Evolutionary conservation across 2,329 filamentous ascomycete species (phyloP).

Genomic region (Colletotrichum sp.): DNA sequence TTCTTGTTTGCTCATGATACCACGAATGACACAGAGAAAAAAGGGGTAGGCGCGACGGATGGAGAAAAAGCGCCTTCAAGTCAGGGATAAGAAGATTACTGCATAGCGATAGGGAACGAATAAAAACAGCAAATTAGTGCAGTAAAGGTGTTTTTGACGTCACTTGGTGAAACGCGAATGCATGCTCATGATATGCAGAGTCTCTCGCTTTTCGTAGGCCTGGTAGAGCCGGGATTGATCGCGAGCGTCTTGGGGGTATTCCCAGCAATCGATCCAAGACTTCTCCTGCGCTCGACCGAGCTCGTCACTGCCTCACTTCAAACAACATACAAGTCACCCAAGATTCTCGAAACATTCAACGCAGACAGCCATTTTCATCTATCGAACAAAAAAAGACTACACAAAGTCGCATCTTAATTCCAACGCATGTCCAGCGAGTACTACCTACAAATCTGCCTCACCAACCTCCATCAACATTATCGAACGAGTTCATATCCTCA

Average conservation of each 20-base stretch:
- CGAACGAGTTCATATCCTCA: background rate
- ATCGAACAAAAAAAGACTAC: background rate
- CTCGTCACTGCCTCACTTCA: background rate
- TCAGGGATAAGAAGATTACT: background rate
- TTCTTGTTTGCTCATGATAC: slow-evolving; percentile 20
- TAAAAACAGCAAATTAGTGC: background rate
- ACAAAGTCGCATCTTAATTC: background rate
- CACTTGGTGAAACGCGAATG: background rate
- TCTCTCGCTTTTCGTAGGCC: background rate
- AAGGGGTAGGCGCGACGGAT: background rate
- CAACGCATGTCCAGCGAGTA: background rate
- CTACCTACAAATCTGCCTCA: background rate
- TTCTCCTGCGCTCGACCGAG: background rate
- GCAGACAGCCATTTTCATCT: background rate
- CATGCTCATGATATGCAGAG: background rate
- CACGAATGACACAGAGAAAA: slow-evolving; percentile 2
- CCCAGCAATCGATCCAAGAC: background rate
- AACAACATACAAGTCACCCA: background rate
- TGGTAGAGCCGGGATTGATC: background rate
- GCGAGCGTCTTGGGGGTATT: background rate
- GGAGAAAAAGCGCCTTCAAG: background rate
- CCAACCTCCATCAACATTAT: background rate
- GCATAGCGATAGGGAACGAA: background rate
- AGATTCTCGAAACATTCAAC: rapidly evolving
- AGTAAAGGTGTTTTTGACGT: background rate